Percentiles rank a stretch among this genome's conserved stretches.
Conservation (phyloP, 2,329 filamentous ascomycete genomes). For the Xylaria sp. region DNA sequence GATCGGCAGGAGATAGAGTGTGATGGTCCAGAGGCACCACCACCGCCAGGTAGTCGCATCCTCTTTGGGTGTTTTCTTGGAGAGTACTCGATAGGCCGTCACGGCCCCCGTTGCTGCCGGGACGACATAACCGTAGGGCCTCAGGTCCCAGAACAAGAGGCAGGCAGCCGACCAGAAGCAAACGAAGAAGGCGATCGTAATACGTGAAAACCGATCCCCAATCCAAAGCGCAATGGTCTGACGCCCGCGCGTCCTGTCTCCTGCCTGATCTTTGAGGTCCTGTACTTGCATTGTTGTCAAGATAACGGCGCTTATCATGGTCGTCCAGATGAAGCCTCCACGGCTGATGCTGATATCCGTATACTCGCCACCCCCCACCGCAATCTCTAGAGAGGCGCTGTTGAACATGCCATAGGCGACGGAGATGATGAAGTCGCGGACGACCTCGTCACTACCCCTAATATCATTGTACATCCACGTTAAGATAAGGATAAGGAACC, state of each 20-base stretch:
- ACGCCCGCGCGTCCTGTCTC: slow-evolving; percentile 33
- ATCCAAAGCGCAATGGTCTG: slow-evolving; percentile 34
- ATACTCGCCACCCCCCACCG: slow-evolving; percentile 29
- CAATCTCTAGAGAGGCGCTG: slow-evolving; percentile 33
- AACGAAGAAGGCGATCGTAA: slow-evolving; percentile 29
- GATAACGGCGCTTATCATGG: slow-evolving; percentile 34
- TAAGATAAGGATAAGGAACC: slow-evolving; percentile 29
- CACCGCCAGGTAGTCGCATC: slow-evolving; percentile 29
- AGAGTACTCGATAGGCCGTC: slow-evolving; percentile 23
- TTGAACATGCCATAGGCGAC: slow-evolving; percentile 36
- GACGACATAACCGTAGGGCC: slow-evolving; percentile 17
- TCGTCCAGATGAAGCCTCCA: slow-evolving; percentile 31
- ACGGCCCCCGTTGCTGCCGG: slow-evolving; percentile 20
- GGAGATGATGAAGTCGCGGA: slow-evolving; percentile 34
- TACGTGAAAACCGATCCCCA: slow-evolving; percentile 31
- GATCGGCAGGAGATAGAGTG: slow-evolving; percentile 29
- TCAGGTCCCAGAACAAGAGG: slow-evolving; percentile 27
- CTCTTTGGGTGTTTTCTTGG: slow-evolving; percentile 22
- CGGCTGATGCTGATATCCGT: slow-evolving; percentile 21
- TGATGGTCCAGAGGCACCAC: slow-evolving; percentile 31
- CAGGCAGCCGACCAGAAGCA: slow-evolving; percentile 29
- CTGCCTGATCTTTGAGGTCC: slow-evolving; percentile 36
- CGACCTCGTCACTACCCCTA: slow-evolving; percentile 32
- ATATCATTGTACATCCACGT: slow-evolving; percentile 40
- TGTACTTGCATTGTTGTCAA: slow-evolving; percentile 39